Percentiles rank a stretch among this genome's conserved stretches.
These are phyloP conservation scores for Lactifluus pinguis DNA, from an alignment of 768 basidiomycete species.

Conservation along the genomic window DNA sequence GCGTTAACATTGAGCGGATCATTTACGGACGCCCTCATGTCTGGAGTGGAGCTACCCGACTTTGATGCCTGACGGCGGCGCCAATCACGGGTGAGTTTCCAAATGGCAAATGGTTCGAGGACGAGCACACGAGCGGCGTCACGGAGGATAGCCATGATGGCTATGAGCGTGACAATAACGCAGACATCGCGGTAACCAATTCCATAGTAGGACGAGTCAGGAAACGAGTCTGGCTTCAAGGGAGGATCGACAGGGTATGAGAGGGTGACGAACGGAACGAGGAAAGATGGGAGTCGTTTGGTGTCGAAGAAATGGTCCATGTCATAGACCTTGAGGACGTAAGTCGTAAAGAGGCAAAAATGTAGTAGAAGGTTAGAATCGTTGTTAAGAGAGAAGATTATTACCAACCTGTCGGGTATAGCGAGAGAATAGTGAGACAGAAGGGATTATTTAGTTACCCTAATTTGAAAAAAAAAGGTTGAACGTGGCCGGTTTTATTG, in stretches of 20 bases:
- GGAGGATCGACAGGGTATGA: slow-evolving; percentile 59
- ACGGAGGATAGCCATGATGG: slow-evolving; percentile 78
- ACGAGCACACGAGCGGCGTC: slow-evolving; percentile 66
- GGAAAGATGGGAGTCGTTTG: slow-evolving; percentile 36
- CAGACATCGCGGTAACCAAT: slow-evolving; percentile 74
- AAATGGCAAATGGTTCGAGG: slow-evolving; percentile 73
- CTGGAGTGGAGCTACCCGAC: slow-evolving; percentile 17
- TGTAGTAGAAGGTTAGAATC: background rate
- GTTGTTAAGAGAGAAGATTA: background rate
- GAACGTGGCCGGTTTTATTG: background rate
- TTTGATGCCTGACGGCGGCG: slow-evolving; percentile 26
- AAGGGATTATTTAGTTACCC: background rate
- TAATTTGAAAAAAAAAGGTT: background rate
- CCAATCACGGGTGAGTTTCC: slow-evolving; percentile 54
- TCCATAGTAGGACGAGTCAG: slow-evolving; percentile 55
- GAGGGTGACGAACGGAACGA: slow-evolving; percentile 63
- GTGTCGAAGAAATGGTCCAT: slow-evolving; percentile 18
- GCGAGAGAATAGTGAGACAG: background rate
- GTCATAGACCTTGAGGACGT: slow-evolving; percentile 7
- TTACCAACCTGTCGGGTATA: no score
- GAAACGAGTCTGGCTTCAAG: slow-evolving; percentile 59
- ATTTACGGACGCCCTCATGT: slow-evolving; percentile 17
- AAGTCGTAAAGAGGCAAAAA: slow-evolving; percentile 11
- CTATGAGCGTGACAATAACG: slow-evolving; percentile 71
- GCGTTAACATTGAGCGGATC: slow-evolving; percentile 22